Evolutionary conservation across 2,329 filamentous ascomycete genomes (phyloP).

Genomic region (Microdochium nivale): DNA sequence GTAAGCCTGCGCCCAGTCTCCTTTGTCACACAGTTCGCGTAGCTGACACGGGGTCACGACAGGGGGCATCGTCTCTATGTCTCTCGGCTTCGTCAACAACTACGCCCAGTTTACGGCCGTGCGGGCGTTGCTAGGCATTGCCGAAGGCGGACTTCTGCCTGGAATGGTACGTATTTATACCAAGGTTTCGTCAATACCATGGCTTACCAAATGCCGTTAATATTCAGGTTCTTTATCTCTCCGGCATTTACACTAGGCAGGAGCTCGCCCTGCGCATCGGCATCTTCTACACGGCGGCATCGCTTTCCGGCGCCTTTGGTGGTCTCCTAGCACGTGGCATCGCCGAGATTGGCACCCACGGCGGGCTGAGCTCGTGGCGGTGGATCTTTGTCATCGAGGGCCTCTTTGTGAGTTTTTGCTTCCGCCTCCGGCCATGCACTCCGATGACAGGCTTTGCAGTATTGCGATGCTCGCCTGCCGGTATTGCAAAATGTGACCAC

Average conservation of each 20-base stretch:
- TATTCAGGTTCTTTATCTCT: slow-evolving; percentile 51
- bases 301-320: slow-evolving; percentile 55
- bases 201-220: background rate
- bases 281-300: slow-evolving; percentile 60
- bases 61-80: slow-evolving; percentile 50
- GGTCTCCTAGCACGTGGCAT: slow-evolving; percentile 54
- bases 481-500: no score
- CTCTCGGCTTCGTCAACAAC: slow-evolving; percentile 42
- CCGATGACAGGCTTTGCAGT: no score
- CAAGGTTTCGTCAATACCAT: slow-evolving; percentile 4
- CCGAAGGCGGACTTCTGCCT: slow-evolving; percentile 57
- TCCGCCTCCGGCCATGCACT: no score
- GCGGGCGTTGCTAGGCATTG: slow-evolving; percentile 51
- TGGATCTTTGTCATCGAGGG: slow-evolving; percentile 58
- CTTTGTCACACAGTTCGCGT: background rate
- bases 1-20: background rate
- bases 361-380: slow-evolving; percentile 47
- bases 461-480: no score
- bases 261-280: slow-evolving; percentile 57
- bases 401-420: slow-evolving; percentile 28
- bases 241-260: slow-evolving; percentile 48
- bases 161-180: slow-evolving; percentile 44
- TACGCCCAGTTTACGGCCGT: slow-evolving; percentile 52
- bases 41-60: background rate
- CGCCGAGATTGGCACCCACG: slow-evolving; percentile 46